Percentiles rank a stretch among this genome's conserved stretches.
phyloP scores from a whole-genome alignment of 2,329 filamentous ascomycete genomes.

The Nigrospora oryzae region DNA sequence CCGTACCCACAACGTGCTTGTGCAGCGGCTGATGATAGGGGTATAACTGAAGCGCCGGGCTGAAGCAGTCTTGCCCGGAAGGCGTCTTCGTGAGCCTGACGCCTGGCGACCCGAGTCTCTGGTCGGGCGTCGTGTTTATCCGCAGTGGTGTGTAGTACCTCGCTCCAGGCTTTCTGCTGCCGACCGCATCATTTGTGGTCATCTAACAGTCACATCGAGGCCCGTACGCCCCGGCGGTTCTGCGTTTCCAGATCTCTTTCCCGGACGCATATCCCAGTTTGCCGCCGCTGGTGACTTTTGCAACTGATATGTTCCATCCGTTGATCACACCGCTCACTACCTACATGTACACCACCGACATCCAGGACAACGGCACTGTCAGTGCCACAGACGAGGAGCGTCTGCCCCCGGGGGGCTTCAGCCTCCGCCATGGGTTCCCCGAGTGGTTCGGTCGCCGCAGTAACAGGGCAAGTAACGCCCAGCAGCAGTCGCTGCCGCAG shows the following conservation, averaged over 20 bases:
- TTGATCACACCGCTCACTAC: slow-evolving; percentile 89
- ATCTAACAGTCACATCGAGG: slow-evolving; percentile 39
- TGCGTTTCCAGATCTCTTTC: slow-evolving; percentile 87
- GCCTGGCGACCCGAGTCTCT: slow-evolving; percentile 70
- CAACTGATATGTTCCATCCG: slow-evolving; percentile 91
- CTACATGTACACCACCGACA: slow-evolving; percentile 81
- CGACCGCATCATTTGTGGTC: no score
- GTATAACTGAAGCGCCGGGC: slow-evolving; percentile 53
- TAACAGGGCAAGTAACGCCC: slow-evolving; percentile 33
- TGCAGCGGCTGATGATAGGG: slow-evolving; percentile 13
- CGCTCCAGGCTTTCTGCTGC: background rate
- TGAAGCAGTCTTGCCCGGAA: slow-evolving; percentile 75
- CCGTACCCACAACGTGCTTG: background rate
- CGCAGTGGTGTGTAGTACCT: slow-evolving; percentile 57
- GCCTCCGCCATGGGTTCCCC: slow-evolving; percentile 82
- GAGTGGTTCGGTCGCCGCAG: slow-evolving; percentile 69
- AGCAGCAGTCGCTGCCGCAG: slow-evolving; percentile 13
- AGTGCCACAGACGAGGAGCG: slow-evolving; percentile 78
- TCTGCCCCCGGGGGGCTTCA: slow-evolving; percentile 83
- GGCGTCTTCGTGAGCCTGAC: slow-evolving; percentile 82
- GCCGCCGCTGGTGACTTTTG: slow-evolving; percentile 80
- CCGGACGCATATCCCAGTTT: slow-evolving; percentile 69
- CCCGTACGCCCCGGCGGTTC: slow-evolving; percentile 77
- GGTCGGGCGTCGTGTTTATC: slow-evolving; percentile 89
- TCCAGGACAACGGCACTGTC: slow-evolving; percentile 66